A percentile compares a stretch with the other conserved stretches of the same genome.
These are phyloP conservation scores for Aegilops tauschii DNA, from an alignment of 176 grass and related monocot genomes.

Conservation along the genomic window DNA sequence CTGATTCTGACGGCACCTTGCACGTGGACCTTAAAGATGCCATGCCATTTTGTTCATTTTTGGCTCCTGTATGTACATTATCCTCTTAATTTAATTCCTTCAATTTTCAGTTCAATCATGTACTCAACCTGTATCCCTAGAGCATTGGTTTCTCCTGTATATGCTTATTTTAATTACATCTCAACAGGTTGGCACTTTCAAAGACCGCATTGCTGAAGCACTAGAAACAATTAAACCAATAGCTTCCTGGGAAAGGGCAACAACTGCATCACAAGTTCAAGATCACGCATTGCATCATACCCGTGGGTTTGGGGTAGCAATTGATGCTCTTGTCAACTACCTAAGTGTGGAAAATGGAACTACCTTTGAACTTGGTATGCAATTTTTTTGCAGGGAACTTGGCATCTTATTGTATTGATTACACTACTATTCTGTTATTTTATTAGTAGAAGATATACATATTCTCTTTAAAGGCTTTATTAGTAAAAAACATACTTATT, in stretches of 20 bases:
- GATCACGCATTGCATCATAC: constrained; percentile 62
- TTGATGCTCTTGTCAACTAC: constrained; percentile 75
- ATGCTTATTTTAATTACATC: constrained; percentile 26
- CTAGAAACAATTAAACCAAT: constrained; percentile 78
- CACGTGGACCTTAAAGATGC: constrained; percentile 72
- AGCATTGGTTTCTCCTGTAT: constrained; percentile 27
- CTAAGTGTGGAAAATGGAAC: constrained; percentile 73
- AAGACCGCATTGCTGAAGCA: constrained; percentile 69
- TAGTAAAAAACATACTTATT: not conserved
- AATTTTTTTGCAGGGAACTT: constrained; percentile 26
- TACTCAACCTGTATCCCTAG: not conserved
- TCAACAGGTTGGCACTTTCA: constrained; percentile 77
- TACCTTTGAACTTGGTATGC: constrained; percentile 77
- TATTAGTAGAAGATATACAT: not conserved
- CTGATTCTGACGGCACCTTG: constrained; percentile 59
- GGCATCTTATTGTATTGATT: constrained; percentile 38
- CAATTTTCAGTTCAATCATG: not conserved
- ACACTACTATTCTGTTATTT: constrained; percentile 21
- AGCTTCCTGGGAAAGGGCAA: constrained; percentile 73
- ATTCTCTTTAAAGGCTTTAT: constrained; percentile 1
- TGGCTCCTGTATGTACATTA: constrained; percentile 72
- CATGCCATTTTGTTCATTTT: constrained; percentile 90
- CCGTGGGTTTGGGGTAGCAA: constrained; percentile 76
- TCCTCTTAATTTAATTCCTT: constrained; percentile 9
- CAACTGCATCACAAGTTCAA: constrained; percentile 48